These are phyloP conservation scores for Rhizopus arrhizus DNA, from an alignment of 371 early-diverging fungal species.

Conservation along the genomic window DNA sequence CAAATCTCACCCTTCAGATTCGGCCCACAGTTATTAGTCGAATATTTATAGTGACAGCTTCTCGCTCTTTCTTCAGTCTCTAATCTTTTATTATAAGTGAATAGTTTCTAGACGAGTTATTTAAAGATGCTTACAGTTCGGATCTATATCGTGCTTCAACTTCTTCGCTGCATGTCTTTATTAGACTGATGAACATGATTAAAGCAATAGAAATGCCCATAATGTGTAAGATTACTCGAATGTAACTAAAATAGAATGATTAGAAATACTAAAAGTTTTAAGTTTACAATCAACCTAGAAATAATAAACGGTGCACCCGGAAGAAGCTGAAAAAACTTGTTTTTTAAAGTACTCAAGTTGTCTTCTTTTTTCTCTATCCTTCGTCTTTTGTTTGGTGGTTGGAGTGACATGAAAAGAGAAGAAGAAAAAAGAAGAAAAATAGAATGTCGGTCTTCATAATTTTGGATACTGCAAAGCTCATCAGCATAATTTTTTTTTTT, in stretches of 20 bases:
- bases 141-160: background rate
- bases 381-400: slow-evolving; percentile 5
- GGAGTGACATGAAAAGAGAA: background rate
- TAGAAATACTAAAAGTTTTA: background rate
- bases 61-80: slow-evolving; percentile 14
- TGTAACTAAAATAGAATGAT: background rate
- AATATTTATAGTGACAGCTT: slow-evolving; percentile 14
- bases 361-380: background rate
- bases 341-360: background rate
- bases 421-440: background rate
- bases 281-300: background rate
- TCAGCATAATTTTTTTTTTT: too few relatives aligned
- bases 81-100: background rate
- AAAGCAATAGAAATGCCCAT: background rate
- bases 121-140: background rate
- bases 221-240: background rate
- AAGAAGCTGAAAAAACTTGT: background rate
- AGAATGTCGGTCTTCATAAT: too few relatives aligned
- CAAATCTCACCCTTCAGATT: slow-evolving; percentile 12
- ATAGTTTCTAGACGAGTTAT: background rate
- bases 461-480: too few relatives aligned
- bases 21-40: slow-evolving; percentile 21
- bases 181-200: background rate
- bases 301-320: background rate
- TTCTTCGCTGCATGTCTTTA: background rate